Base-by-base conservation (phyloP, 768 basidiomycete species). In the Amanita thiersii region DNA sequence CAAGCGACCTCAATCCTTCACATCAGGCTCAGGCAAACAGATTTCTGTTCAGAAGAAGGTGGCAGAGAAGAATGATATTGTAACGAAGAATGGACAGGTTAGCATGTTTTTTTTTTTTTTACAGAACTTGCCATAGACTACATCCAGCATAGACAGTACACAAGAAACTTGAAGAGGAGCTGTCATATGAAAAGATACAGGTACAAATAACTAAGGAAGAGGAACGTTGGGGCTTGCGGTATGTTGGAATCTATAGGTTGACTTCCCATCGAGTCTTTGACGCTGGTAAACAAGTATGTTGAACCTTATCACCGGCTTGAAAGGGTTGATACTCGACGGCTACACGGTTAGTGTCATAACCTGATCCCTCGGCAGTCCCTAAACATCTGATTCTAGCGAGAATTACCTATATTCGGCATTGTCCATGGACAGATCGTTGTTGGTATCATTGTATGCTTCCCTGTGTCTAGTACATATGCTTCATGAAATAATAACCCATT, bases 381-480 rank as follows among this genome's bases (percentile, higher is more conserved):
- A 21, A 44, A 15, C 43, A 33, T 33, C 23, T 20, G 20, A 25
- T 15, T 30, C 28, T 43, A 89, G 82, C 77, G 90, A 5, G 91
- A 94, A 60, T 68, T 92, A 39, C 87, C 86, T 3, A 81, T 93
- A 2, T 86, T 91, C 47, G 85, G 86, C 0, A 68, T 87, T 42
- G 57, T 89, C 3, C 70, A 83, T 18, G 73, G 61, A 18, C 65
- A 79, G 40, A 61, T 84, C 15, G 69, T 93, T 11, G 56, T 77
- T 18, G 91, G 91, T 1, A 65, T 89, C 23, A 85, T 93, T 30
- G 91, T 86, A 55, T 45, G 71, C 43, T 14, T 28, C 14, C 23
- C 15, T 26, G 11, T 35, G 24, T 37, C 21, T n/a, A 19, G 25
- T 30, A 37, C 24, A 14, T 29, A 15, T 38, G 26, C 26, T 18